Evolutionary conservation across 208 protist genomes (phyloP).

Genomic region (Leishmania gerbilli): DNA sequence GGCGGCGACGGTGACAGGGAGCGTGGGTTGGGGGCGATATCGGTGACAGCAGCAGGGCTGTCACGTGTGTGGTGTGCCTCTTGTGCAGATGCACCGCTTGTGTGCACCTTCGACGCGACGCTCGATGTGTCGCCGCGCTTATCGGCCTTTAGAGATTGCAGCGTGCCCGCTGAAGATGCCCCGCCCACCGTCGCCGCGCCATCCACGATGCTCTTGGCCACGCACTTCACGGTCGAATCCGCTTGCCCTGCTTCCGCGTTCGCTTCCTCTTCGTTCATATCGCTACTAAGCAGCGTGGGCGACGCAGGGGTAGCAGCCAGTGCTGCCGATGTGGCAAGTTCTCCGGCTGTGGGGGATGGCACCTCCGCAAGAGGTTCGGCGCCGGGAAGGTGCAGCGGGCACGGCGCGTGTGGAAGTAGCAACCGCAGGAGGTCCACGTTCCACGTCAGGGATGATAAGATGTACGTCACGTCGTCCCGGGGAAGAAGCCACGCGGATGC

Average conservation of each 20-base stretch:
- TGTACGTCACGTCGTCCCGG: conserved; percentile 44
- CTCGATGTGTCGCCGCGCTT: background rate
- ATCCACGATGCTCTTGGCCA: background rate
- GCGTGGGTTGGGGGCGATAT: background rate
- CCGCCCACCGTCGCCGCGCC: background rate
- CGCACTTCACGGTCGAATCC: background rate
- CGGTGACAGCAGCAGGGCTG: background rate
- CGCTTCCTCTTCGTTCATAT: background rate
- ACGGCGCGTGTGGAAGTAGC: conserved; percentile 53
- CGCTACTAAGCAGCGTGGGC: background rate
- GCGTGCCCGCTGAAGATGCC: background rate
- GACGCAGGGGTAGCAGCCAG: background rate
- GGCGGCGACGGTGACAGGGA: background rate
- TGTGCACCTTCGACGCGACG: background rate
- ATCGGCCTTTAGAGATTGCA: background rate
- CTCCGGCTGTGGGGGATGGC: background rate
- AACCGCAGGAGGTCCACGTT: conserved; percentile 65
- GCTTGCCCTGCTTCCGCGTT: background rate
- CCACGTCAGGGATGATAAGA: conserved; percentile 71
- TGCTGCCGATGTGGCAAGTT: background rate
- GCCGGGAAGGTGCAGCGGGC: conserved; percentile 32
- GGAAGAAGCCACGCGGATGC: conserved; percentile 34
- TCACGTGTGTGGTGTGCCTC: background rate
- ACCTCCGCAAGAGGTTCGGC: background rate
- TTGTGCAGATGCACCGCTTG: background rate